Base-by-base conservation (phyloP, 192 early-diverging fungal genomes). In the Fimicolochytrium jonesii region DNA sequence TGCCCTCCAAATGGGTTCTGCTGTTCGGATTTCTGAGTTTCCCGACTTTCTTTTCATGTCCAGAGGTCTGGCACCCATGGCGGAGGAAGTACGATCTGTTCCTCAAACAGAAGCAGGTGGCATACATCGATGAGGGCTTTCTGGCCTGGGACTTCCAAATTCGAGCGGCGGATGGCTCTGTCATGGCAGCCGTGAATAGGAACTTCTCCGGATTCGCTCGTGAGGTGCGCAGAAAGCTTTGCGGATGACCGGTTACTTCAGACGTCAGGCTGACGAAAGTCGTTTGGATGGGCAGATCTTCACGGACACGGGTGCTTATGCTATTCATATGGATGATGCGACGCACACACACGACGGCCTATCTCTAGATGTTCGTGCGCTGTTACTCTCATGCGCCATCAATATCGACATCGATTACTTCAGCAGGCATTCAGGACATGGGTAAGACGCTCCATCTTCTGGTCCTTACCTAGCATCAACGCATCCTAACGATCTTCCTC, bases 321-420 rank as follows among this genome's bases (percentile, higher is more conserved):
- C 85, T 0, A 66, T 94, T 26, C 84, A 88, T 33, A 81, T 90
- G 71, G 88, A 91, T 61, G 78, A 81, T 0, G 68, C 72, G 0
- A 68, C 71, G 9, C n/a, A n/a, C n/a, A n/a, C n/a, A n/a, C n/a
- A n/a, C n/a, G 65, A 64, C 44, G 13, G 52, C 1, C 30, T 78
- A 1, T 72, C 72, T 0, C 69, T 91, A 23, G 91, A 93, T 69
- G 82, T 90, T 54, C 82, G 90, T 26, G 91, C 91, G 2, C 83
- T 92, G 2, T 83, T 85, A 28, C 73, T 95, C 46, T 88, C 87
- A 0, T 86, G 85, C 46, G 93, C 91, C 57, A 78, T 93, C 52
- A 86, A 86, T 17, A 89, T 92, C 46, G 93, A 94, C 59, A 86
- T 90, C 66, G 92, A 94, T 67, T 94, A 92, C 69, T 94, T 92